Conservation (phyloP, 345 rosid species). For the Jatropha curcas region DNA sequence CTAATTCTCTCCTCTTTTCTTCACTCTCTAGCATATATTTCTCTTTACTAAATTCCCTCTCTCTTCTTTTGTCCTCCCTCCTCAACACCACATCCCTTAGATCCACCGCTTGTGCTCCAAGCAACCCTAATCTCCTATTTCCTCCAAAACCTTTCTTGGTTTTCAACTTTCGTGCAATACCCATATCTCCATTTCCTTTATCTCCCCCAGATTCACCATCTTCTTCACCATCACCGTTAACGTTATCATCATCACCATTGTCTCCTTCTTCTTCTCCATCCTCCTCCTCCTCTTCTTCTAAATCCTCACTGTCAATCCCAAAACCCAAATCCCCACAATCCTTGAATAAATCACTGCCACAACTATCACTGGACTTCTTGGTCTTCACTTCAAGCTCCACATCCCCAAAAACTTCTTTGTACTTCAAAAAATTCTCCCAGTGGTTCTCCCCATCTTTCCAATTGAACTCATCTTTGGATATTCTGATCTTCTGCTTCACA, state of each 20-base stretch:
- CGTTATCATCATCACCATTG: conserved; percentile 29
- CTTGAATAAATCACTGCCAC: conserved; percentile 39
- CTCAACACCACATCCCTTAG: conserved; percentile 48
- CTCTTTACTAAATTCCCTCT: conserved; percentile 50
- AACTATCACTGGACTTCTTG: conserved; percentile 37
- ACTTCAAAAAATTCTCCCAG: conserved; percentile 74
- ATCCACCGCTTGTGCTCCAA: conserved; percentile 51
- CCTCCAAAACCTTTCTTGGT: conserved; percentile 32
- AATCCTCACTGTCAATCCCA: conserved; percentile 52
- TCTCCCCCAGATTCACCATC: conserved; percentile 40
- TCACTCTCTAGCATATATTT: conserved; percentile 37
- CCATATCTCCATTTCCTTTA: conserved; percentile 32
- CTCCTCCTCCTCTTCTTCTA: conserved; percentile 54
- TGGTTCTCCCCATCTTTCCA: conserved; percentile 77
- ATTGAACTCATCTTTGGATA: conserved; percentile 51
- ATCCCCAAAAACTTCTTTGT: conserved; percentile 76
- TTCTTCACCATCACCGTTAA: conserved; percentile 23
- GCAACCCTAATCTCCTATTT: conserved; percentile 46
- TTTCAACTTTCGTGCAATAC: conserved; percentile 29
- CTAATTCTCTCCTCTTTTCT: conserved; percentile 48
- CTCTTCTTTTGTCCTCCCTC: conserved; percentile 65
- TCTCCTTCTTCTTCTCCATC: conserved; percentile 40
- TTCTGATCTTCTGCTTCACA: conserved; percentile 77
- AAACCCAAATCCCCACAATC: conserved; percentile 47
- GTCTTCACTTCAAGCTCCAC: conserved; percentile 67